Conservation (phyloP, 2,329 filamentous ascomycete species). For the Trichocomaceae sp. region DNA sequence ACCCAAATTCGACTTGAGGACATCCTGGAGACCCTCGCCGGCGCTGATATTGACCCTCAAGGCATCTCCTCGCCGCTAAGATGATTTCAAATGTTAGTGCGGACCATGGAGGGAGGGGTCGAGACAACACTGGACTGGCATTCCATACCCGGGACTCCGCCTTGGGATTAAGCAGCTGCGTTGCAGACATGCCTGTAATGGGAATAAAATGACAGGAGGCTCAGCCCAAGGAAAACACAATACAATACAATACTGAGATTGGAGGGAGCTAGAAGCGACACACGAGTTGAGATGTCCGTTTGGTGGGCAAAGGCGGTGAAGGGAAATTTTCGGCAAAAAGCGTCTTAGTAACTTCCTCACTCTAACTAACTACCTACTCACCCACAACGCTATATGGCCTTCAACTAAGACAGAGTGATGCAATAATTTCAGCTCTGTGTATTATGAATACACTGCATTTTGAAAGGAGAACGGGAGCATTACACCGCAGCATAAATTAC, state of each 20-base stretch:
- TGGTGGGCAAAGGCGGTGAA: background rate
- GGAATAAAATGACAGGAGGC: background rate
- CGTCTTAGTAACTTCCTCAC: no score
- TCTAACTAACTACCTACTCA: no score
- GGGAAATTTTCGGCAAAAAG: background rate
- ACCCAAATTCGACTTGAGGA: conserved; percentile 92
- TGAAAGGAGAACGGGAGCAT: no score
- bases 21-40: conserved; percentile 87
- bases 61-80: conserved; percentile 89
- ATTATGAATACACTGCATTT: no score
- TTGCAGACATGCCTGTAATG: conserved; percentile 69
- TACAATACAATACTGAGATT: background rate
- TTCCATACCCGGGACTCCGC: conserved; percentile 84
- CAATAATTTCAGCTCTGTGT: no score
- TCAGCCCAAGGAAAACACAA: background rate
- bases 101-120: conserved; percentile 25
- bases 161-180: conserved; percentile 97
- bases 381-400: no score
- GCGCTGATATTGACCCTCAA: conserved; percentile 94
- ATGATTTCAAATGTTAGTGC: conserved; percentile 37
- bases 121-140: conserved; percentile 5
- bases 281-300: background rate
- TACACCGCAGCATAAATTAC: no score
- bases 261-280: background rate
- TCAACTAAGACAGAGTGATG: no score